Base-by-base conservation (phyloP, 2,329 filamentous ascomycete genomes). In the Cadophora sp. region DNA sequence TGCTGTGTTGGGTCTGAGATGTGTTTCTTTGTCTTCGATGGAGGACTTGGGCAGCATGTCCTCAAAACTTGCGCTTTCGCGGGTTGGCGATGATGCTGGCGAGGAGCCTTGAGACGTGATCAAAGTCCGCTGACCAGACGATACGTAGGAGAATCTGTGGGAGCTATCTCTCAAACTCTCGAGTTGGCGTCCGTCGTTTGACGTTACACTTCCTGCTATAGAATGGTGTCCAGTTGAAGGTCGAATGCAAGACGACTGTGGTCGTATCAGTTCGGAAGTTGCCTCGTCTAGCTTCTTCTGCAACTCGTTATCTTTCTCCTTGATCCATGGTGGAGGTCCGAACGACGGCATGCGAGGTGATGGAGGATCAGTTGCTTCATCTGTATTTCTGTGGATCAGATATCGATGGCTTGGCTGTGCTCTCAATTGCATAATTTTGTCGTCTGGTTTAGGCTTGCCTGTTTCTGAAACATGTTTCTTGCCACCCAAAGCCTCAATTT, bases 401-500 rank as follows among this genome's bases (percentile, higher is more conserved):
- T 73, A 73, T 65, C 73, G 67, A 56, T 75, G 74, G 60, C 71
- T 74, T 53, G 75, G 73, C 53, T 73, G 73, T 20, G 66, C 65
- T 66, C 63, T 72, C 11, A 76, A 55, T 60, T 74, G 70, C 64
- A 73, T 66, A n/a, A 71, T 33, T 48, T 73, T 73, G 39, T 81
- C 79, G 1, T 83, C 82, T 4, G 73, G 67, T 68, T 84, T 84
- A 0, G 82, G 82, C 67, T 80, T 82, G 47, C 87, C 88, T 4
- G 85, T 89, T 74, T 91, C 88, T 0, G 87, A 85, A 27, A 86
- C 76, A 64, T 83, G 82, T 76, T 86, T 89, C 79, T 86, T 90
- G 20, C 91, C 91, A 33, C 91, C 90, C 8, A 92, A 79, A 6
- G 82, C 81, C 72, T 92, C 89, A 61, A 95, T 94, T 74, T 92